Percentiles rank a stretch among this genome's conserved stretches.
Conservation (phyloP, 192 early-diverging fungal genomes). For the Coemansia sp. region DNA sequence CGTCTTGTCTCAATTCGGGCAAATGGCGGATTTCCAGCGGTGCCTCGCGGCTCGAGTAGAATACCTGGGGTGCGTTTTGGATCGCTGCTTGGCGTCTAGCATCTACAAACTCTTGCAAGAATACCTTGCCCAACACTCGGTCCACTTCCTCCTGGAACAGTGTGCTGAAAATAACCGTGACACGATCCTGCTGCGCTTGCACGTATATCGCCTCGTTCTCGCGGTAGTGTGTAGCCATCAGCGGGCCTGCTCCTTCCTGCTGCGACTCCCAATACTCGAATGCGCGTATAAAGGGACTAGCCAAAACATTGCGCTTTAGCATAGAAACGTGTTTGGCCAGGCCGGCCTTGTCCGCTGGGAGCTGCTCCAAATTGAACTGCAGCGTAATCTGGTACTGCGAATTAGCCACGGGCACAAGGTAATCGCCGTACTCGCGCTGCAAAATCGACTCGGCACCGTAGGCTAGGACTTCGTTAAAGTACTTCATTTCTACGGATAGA, state of each 20-base stretch:
- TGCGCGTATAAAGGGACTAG: constrained; percentile 91
- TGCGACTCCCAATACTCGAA: constrained; percentile 82
- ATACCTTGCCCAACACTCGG: constrained; percentile 92
- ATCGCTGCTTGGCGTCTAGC: constrained; percentile 86
- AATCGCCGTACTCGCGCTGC: constrained; percentile 76
- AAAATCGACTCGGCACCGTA: constrained; percentile 89
- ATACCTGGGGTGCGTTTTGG: constrained; percentile 96
- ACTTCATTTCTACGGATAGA: constrained; percentile 84
- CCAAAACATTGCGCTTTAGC: constrained; percentile 92
- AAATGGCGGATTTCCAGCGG: constrained; percentile 91
- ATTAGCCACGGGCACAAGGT: constrained; percentile 61
- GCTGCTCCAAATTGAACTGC: constrained; percentile 74
- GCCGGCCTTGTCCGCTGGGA: constrained; percentile 73
- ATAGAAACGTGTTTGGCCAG: constrained; percentile 82
- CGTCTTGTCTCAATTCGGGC: constrained; percentile 70
- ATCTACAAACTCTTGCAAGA: constrained; percentile 99
- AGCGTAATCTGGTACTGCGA: constrained; percentile 81
- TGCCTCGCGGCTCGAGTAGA: constrained; percentile 89
- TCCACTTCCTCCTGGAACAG: constrained; percentile 98
- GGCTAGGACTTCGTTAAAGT: constrained; percentile 74
- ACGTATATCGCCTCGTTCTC: constrained; percentile 94
- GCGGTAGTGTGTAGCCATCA: constrained; percentile 95
- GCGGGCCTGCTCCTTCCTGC: constrained; percentile 66
- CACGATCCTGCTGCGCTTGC: constrained; percentile 86
- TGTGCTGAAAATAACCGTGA: constrained; percentile 97